Base-by-base conservation (phyloP, 352 stramenopile genomes). In the Phytopythium kandeliae region DNA sequence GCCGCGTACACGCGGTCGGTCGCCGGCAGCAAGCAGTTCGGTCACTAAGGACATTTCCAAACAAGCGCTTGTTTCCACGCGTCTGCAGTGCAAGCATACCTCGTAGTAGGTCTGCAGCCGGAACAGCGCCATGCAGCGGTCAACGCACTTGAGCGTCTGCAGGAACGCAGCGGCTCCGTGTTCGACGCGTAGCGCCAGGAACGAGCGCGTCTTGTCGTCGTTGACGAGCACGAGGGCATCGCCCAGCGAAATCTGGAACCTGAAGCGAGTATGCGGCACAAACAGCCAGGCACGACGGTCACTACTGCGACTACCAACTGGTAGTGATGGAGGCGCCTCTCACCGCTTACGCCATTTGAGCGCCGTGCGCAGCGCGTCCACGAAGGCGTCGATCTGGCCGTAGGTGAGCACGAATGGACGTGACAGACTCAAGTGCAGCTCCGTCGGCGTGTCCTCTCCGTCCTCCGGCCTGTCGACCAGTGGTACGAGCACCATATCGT, bases 311-410 rank as follows among this genome's bases (percentile, higher is more conserved):
- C n/a, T n/a, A 17, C 6, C 15, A 1, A 4, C 13, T 15, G 22
- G 12, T 10, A 22, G 12, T 24, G 33, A 16, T 15, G n/a, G 30
- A 42, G 22, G 16, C 12, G 21, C 25, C n/a, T 60, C 49, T n/a
- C 47, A 89, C 78, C 77, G 46, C 57, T 77, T 66, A 22, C 75
- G 69, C 71, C 80, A 89, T 59, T 88, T 87, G 35, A 93, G 71
- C 1, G 76, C 76, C 11, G 69, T 54, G 38, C 78, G 72, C 33
- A 93, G 63, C 3, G 74, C 71, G 19, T 81, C 64, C 10, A 93
- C 72, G 38, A 93, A 93, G 0, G 48, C 28, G 28, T 78, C 57
- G 51, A 93, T 93, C 52, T 87, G 78, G 48, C 81, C 59, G 51
- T 71, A 86, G 2, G 49, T 78, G 50, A 93, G 70, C 33, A 82